These are phyloP conservation scores for Massospora cicadina DNA, from an alignment of 371 early-diverging fungal genomes.

Conservation along the genomic window DNA sequence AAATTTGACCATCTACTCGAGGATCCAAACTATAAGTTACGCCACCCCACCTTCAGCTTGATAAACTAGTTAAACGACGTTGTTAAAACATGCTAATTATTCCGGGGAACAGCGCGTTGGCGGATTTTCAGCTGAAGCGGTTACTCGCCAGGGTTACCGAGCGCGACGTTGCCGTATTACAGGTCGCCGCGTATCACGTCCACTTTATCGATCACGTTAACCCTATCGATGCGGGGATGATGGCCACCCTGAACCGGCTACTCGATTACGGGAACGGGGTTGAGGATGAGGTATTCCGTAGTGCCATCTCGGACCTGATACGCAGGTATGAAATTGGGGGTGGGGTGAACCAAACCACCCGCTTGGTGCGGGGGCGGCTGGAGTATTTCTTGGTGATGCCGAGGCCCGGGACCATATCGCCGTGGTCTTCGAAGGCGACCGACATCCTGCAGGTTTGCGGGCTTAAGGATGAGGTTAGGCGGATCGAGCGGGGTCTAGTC, in stretches of 20 bases:
- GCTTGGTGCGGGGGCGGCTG: constrained; percentile 13
- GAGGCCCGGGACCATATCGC: constrained; percentile 85
- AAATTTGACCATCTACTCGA: no score
- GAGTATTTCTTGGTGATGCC: constrained; percentile 53
- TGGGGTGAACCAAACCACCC: constrained; percentile 2
- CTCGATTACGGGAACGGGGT: constrained; percentile 24
- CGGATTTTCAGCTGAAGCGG: constrained; percentile 40
- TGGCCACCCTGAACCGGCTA: constrained; percentile 24
- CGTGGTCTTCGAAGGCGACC: constrained; percentile 98
- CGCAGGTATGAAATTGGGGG: neutral
- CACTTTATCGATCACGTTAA: constrained; percentile 47
- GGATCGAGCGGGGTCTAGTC: constrained; percentile 76
- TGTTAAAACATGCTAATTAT: constrained; percentile 48
- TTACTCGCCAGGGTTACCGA: constrained; percentile 32
- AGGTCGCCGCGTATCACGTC: constrained; percentile 39
- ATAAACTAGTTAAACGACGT: neutral
- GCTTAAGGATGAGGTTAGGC: constrained; percentile 37
- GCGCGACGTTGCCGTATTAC: constrained; percentile 23
- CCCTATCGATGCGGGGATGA: constrained; percentile 19
- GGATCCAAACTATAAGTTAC: no score
- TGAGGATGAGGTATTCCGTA: neutral
- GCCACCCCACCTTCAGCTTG: no score
- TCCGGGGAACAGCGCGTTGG: constrained; percentile 54
- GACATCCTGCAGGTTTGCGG: constrained; percentile 85
- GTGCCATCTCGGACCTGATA: neutral